Evolutionary conservation across 1,284 basidiomycete species (phyloP).

Genomic region (Apiotrichum siamense): DNA sequence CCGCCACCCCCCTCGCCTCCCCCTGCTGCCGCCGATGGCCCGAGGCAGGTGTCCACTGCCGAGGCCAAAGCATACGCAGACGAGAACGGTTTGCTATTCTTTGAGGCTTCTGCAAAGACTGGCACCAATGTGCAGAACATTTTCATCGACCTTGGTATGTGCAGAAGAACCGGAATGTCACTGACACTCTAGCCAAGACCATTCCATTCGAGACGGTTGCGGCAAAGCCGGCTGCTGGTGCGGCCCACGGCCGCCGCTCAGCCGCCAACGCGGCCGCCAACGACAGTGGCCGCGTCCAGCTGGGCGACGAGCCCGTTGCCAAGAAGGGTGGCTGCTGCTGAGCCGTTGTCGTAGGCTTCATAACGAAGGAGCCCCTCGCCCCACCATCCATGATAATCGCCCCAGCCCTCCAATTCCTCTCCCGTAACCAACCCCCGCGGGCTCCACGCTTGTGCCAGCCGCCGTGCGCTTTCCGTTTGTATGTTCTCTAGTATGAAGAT

Average conservation of each 20-base stretch:
- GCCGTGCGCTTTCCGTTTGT: too few species aligned
- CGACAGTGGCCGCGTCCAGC: slow-evolving; percentile 60
- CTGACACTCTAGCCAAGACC: slow-evolving; percentile 66
- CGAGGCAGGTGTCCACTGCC: slow-evolving; percentile 81
- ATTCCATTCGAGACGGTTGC: slow-evolving; percentile 92
- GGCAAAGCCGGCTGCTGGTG: slow-evolving; percentile 58
- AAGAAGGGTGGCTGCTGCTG: slow-evolving; percentile 46
- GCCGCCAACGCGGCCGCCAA: slow-evolving; percentile 56
- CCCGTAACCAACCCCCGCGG: too few species aligned
- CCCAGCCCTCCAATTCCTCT: too few species aligned
- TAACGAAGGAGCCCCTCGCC: too few species aligned
- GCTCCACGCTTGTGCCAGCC: too few species aligned
- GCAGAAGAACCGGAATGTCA: too few species aligned
- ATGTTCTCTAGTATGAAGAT: too few species aligned
- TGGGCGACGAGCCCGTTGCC: slow-evolving; percentile 57
- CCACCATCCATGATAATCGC: too few species aligned
- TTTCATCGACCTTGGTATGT: slow-evolving; percentile 93
- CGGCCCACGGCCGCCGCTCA: slow-evolving; percentile 51
- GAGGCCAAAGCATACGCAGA: slow-evolving; percentile 97
- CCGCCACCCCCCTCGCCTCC: slow-evolving; percentile 38
- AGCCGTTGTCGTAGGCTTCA: not conserved
- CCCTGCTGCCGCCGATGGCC: slow-evolving; percentile 53
- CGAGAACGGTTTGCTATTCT: slow-evolving; percentile 88
- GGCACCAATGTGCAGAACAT: slow-evolving; percentile 94
- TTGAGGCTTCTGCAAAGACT: slow-evolving; percentile 98